These are phyloP conservation scores for Nothophoma quercina DNA, from an alignment of 2,329 filamentous ascomycete genomes.

Conservation along the genomic window DNA sequence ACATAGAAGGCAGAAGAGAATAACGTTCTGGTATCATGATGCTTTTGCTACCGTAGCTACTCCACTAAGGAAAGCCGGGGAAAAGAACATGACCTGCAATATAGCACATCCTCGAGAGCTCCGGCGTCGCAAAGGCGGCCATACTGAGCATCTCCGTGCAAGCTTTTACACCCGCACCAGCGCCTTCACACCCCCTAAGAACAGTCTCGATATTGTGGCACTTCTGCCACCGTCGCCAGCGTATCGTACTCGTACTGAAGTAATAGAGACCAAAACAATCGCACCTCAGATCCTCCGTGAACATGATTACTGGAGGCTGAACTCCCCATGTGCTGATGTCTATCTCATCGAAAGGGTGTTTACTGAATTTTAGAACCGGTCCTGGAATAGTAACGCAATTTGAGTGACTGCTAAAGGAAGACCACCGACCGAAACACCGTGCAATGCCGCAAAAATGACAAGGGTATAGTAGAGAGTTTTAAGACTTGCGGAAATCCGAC, in stretches of 20 bases:
- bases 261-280: constrained; percentile 30
- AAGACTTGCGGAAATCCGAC: constrained; percentile 70
- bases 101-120: constrained; percentile 33
- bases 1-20: background rate
- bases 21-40: constrained; percentile 37
- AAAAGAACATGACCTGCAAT: constrained; percentile 32
- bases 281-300: constrained; percentile 27
- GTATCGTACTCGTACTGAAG: constrained; percentile 36
- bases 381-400: constrained; percentile 22
- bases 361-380: constrained; percentile 40
- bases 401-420: constrained; percentile 24
- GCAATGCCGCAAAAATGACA: constrained; percentile 50
- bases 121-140: constrained; percentile 43
- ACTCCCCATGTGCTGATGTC: constrained; percentile 42
- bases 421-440: constrained; percentile 45
- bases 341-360: constrained; percentile 38
- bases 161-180: constrained; percentile 39
- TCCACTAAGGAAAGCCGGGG: constrained; percentile 21
- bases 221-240: constrained; percentile 26
- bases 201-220: constrained; percentile 36
- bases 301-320: constrained; percentile 40
- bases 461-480: constrained; percentile 39
- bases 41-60: constrained; percentile 40
- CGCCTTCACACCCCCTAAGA: constrained; percentile 19
- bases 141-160: constrained; percentile 36